Base-by-base conservation (phyloP, 768 basidiomycete species). In the Gautieria morchelliformis region DNA sequence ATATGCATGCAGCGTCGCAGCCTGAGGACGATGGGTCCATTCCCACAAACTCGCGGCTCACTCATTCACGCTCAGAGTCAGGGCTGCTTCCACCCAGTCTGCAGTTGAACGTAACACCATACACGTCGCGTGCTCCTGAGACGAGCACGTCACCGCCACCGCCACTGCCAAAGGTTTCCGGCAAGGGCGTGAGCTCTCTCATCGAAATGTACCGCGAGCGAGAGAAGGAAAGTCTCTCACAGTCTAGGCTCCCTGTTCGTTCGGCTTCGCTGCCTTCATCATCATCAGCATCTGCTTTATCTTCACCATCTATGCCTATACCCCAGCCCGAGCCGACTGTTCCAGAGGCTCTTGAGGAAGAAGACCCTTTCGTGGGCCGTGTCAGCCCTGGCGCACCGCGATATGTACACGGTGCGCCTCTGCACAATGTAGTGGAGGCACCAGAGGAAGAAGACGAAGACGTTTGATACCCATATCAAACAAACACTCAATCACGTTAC, bases 181-280 rank as follows among this genome's bases (percentile, higher is more conserved):
- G 52, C 33, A 48, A 59, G 39, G 47, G 56, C 61, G 42, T 57
- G 56, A 52, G 47, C 20, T 61, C n/a, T 14, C 74, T 92, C 52
- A 92, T 91, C 62, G 87, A 90, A 68, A 87, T 92, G 87, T 92
- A 89, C 63, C 81, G 87, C 52, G 85, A 91, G 70, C 72, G 24
- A 65, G 87, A 82, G 74, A 80, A 77, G 63, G 78, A 74, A 35
- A 58, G 62, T 52, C 47, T 59, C 10, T 59, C 65, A 3, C 64
- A 67, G 10, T 75, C 73, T 56, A 70, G 62, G 51, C 65, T 69
- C 14, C 75, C 70, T 14, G 67, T 76, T 44, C 72, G 68, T 32
- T 63, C 67, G 39, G 19, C 66, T 11, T 46, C 65, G 1, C 17
- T 56, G 46, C n/a, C 46, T 10, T 58, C 61, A 24, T 65, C 69